A percentile compares a stretch with the other conserved stretches of the same genome.
These are phyloP conservation scores for Catenaria anguillulae DNA, from an alignment of 371 early-diverging fungal species.

Conservation along the genomic window DNA sequence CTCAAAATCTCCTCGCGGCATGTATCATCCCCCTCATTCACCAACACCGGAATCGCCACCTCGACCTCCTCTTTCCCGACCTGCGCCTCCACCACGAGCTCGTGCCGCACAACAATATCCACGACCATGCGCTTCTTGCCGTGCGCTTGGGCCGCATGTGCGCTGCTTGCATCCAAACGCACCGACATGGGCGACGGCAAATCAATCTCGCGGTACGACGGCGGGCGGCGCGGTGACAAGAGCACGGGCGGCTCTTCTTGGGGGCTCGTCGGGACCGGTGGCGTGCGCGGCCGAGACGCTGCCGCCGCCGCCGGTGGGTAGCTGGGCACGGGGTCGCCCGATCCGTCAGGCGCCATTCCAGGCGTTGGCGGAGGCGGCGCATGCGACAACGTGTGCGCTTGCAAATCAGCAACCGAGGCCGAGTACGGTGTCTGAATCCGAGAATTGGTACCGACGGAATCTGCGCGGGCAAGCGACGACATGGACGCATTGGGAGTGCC, in stretches of 20 bases:
- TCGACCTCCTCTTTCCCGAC: not conserved
- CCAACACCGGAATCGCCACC: not conserved
- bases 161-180: no score
- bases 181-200: not conserved
- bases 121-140: not conserved
- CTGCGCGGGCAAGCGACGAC: no score
- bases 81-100: not conserved
- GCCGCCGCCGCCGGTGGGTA: no score
- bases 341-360: no score
- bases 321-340: no score
- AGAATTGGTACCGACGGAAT: no score
- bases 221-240: not conserved
- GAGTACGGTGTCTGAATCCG: no score
- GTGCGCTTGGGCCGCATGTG: not conserved
- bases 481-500: no score
- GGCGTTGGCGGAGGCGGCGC: no score
- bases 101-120: not conserved
- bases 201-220: not conserved
- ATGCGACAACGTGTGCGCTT: no score
- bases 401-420: no score
- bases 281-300: no score
- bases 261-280: not conserved
- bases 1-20: not conserved
- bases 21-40: not conserved
- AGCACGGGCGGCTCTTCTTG: not conserved